Conservation (phyloP, 2,329 filamentous ascomycete genomes). For the Teratosphaeria destructans region DNA sequence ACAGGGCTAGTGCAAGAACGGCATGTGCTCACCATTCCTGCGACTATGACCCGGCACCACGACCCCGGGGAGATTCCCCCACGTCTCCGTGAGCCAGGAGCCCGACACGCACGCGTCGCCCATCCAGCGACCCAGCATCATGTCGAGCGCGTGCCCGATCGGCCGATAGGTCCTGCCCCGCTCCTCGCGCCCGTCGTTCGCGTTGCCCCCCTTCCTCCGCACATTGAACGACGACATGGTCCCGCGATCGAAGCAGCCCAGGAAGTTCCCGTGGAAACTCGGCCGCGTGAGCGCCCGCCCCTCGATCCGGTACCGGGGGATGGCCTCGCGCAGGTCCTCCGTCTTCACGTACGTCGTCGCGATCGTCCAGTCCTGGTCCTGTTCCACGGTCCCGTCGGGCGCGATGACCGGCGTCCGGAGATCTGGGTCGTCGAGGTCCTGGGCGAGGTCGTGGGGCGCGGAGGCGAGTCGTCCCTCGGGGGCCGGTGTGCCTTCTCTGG, state of each 20-base stretch:
- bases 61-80: not conserved
- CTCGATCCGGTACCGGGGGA: not conserved
- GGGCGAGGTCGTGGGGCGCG: not conserved
- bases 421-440: not conserved
- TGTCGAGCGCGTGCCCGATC: not conserved
- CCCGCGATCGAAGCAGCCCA: not conserved
- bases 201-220: not conserved
- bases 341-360: not conserved
- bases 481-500: not conserved
- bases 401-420: not conserved
- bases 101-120: not conserved
- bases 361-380: not conserved
- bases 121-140: not conserved
- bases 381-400: not conserved
- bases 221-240: not conserved
- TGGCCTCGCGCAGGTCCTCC: not conserved
- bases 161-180: not conserved
- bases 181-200: not conserved
- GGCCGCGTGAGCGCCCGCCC: not conserved
- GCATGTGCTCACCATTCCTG: not conserved
- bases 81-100: constrained; percentile 1
- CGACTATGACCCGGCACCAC: not conserved
- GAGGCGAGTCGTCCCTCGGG: not conserved
- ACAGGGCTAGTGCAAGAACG: not conserved
- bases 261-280: not conserved